Base-by-base conservation (phyloP, 495 filamentous ascomycete genomes). In the Aspergillus asperescens region DNA sequence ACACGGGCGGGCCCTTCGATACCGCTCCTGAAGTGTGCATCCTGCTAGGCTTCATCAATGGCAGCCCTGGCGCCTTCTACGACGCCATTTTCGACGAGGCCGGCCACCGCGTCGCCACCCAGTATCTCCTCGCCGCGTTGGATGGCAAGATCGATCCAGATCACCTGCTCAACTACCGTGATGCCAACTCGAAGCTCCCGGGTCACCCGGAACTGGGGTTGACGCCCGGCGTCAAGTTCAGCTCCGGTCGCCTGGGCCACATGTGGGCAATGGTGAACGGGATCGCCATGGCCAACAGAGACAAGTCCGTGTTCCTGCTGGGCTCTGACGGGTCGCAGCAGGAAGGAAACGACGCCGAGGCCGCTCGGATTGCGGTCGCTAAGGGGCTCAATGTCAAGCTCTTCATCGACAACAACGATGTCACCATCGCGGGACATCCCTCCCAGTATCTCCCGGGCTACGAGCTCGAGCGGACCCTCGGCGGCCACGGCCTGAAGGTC, bases 251-350 rank as follows among this genome's bases (percentile, higher is more conserved):
- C 22, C 63, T 72, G 0, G 69, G 69, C 15, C 69, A 72, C 52
- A 72, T 72, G 69, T 72, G 69, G 69, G 63, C 55, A 8, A 64
- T 72, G 65, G 67, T 67, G 27, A 72, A 72, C 35, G 69, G 69
- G 29, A 64, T 72, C 12, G 54, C 67, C 9, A 69, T 72, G 69
- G 65, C 65, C 29, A 63, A 72, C 58, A 48, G 55, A 50, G 62
- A 64, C 27, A 70, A 72, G 57, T 63, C 60, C 20, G 56, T 72
- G 3, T 28, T 72, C 8, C 19, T 72, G 57, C 50, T 72, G 22
- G 69, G 69, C 44, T 72, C 69, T 0, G 69, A 72, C 35, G 69
- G 69, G 19, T 72, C 69, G 23, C 69, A 72, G 55, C 67, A 70
- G 43, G 69, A 72, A 57, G 69, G 69, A n/a, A 72, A 72, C 38